phyloP scores from a whole-genome alignment of 2,329 filamentous ascomycete species.

The Apiospora koreana region DNA sequence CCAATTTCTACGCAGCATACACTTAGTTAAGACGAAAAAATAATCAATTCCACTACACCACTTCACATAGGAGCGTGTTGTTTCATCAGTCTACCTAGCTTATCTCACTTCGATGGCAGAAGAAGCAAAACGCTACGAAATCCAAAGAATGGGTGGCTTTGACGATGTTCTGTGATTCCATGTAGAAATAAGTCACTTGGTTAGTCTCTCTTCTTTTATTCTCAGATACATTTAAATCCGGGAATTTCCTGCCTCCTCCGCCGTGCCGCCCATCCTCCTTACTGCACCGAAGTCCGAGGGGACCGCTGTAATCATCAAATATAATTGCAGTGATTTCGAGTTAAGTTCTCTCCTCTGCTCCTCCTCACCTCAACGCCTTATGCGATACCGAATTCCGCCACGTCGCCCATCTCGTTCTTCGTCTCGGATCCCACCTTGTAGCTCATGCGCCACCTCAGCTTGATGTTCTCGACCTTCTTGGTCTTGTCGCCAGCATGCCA shows the following conservation, averaged over 20 bases:
- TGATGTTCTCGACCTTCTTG: slow-evolving; percentile 75
- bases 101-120: not conserved
- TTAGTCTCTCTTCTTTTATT: not conserved
- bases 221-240: not conserved
- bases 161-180: not conserved
- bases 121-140: not conserved
- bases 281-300: not conserved
- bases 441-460: slow-evolving; percentile 85
- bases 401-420: slow-evolving; percentile 82
- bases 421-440: slow-evolving; percentile 70
- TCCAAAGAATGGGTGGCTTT: not conserved
- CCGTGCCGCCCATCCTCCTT: not conserved
- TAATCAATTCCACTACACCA: not conserved
- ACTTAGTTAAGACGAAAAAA: not conserved
- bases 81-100: not conserved
- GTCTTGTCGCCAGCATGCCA: slow-evolving; percentile 68
- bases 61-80: not conserved
- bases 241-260: not conserved
- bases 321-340: no score
- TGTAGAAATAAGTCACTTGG: not conserved
- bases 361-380: slow-evolving; percentile 35
- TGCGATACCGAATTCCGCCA: slow-evolving; percentile 75
- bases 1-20: not conserved
- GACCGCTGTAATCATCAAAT: not conserved
- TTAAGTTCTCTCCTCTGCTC: not conserved